Conservation (phyloP, 2,329 filamentous ascomycete species). For the Lachnellula subtilissima region DNA sequence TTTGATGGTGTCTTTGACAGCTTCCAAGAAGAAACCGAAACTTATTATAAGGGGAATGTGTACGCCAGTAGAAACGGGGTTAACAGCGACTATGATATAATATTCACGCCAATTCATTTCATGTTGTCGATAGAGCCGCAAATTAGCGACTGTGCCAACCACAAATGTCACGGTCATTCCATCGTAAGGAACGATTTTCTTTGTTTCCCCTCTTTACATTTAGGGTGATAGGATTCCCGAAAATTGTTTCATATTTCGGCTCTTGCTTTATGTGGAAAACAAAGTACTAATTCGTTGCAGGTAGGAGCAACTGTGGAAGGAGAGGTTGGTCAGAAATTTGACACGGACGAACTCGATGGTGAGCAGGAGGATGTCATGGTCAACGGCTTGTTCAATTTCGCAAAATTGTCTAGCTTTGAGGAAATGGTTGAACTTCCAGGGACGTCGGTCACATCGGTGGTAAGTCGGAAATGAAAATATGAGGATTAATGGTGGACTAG, state of each 20-base stretch:
- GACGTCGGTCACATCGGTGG: constrained; percentile 8
- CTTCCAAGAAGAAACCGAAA: not conserved
- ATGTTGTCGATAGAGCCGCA: constrained; percentile 11
- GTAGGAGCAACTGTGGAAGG: constrained; percentile 9
- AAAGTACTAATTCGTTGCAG: too few relatives aligned
- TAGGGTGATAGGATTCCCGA: too few relatives aligned
- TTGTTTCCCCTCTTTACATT: too few relatives aligned
- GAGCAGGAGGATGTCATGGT: constrained; percentile 11
- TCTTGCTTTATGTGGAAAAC: not conserved
- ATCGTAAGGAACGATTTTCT: not conserved
- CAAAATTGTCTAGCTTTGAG: constrained; percentile 19
- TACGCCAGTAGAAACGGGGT: not conserved
- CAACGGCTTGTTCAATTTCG: constrained; percentile 23
- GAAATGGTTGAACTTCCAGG: constrained; percentile 21
- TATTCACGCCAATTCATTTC: constrained; percentile 14
- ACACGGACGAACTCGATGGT: constrained; percentile 7
- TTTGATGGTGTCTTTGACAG: not conserved
- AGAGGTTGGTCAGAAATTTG: constrained; percentile 19
- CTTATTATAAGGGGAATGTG: not conserved
- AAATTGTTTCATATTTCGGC: not conserved
- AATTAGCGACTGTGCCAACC: constrained; percentile 7
- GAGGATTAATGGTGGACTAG: not conserved
- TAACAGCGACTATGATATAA: not conserved
- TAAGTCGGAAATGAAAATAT: not conserved
- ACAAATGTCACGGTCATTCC: not conserved